Evolutionary conservation across 495 filamentous ascomycete species (phyloP).

Genomic region (Melanomma pulvis-pyrius): DNA sequence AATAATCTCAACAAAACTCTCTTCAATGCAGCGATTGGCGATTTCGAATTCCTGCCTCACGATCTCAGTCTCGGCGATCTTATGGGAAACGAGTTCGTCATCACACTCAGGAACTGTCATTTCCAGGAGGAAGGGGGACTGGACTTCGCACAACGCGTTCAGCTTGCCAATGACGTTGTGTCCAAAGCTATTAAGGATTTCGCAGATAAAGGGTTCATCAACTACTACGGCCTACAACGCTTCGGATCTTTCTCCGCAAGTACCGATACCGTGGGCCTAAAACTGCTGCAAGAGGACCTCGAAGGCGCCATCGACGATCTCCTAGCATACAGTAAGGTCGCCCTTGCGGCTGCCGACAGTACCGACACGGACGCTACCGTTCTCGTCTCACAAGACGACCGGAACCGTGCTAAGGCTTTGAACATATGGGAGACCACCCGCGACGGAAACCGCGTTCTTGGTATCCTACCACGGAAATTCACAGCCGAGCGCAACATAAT

Average conservation of each 20-base stretch:
- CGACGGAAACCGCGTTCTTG: slow-evolving; percentile 59
- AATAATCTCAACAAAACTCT: slow-evolving; percentile 64
- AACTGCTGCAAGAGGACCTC: slow-evolving; percentile 79
- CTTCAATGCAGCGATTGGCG: slow-evolving; percentile 67
- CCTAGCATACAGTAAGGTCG: slow-evolving; percentile 60
- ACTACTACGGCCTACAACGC: slow-evolving; percentile 94
- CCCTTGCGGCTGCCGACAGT: slow-evolving; percentile 53
- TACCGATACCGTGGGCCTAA: slow-evolving; percentile 79
- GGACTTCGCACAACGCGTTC: slow-evolving; percentile 44
- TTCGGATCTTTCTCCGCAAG: slow-evolving; percentile 84
- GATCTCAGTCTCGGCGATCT: slow-evolving; percentile 82
- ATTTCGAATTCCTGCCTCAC: slow-evolving; percentile 72
- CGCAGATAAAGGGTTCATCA: slow-evolving; percentile 76
- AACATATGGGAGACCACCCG: slow-evolving; percentile 66
- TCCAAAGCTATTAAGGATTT: slow-evolving; percentile 58
- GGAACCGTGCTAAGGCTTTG: slow-evolving; percentile 73
- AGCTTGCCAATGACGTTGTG: slow-evolving; percentile 57
- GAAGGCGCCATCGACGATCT: slow-evolving; percentile 76
- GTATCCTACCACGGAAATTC: slow-evolving; percentile 76
- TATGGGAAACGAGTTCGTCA: slow-evolving; percentile 84
- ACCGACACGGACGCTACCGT: slow-evolving; percentile 31
- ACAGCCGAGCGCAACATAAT: slow-evolving; percentile 78
- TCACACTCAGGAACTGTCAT: slow-evolving; percentile 82
- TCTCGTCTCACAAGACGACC: slow-evolving; percentile 68
- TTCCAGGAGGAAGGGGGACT: slow-evolving; percentile 56